Percentiles rank a stretch among this genome's conserved stretches.
These are phyloP conservation scores for Quercus alba DNA, from an alignment of 306 rosid genomes.

Conservation along the genomic window DNA sequence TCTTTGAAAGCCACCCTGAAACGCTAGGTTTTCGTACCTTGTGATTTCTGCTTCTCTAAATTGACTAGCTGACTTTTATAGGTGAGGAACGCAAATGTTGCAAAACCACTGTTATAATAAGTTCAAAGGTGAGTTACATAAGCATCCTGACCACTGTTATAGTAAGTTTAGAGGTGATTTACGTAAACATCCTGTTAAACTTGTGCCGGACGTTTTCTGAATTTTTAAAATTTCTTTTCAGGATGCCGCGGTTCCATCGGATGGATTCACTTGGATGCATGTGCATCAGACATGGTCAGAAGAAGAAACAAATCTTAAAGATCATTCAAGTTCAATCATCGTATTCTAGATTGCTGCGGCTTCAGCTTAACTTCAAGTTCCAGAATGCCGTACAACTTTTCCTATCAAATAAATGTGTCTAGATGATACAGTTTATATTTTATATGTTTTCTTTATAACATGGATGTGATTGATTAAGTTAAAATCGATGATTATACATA, in stretches of 20 bases:
- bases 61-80: conserved; percentile 3
- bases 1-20: too few relatives aligned
- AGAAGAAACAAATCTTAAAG: conserved; percentile 30
- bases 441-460: neutral
- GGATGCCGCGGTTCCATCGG: conserved; percentile 34
- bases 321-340: conserved; percentile 29
- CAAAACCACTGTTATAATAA: conserved; percentile 32
- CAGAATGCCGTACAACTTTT: conserved; percentile 6
- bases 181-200: neutral
- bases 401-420: conserved; percentile 32
- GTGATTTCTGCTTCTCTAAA: neutral
- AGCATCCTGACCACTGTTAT: conserved; percentile 20
- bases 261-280: conserved; percentile 52
- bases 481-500: neutral
- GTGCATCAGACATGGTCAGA: conserved; percentile 61
- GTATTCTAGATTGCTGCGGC: conserved; percentile 26
- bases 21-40: neutral
- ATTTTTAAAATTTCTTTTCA: neutral
- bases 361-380: conserved; percentile 10
- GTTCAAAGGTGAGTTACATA: conserved; percentile 30
- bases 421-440: neutral
- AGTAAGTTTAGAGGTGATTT: conserved; percentile 36
- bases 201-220: conserved; percentile 5
- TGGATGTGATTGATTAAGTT: neutral
- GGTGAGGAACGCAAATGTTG: conserved; percentile 36